Conservation (phyloP, 169 alveolate genomes). For the Plasmodium reichenowi region DNA sequence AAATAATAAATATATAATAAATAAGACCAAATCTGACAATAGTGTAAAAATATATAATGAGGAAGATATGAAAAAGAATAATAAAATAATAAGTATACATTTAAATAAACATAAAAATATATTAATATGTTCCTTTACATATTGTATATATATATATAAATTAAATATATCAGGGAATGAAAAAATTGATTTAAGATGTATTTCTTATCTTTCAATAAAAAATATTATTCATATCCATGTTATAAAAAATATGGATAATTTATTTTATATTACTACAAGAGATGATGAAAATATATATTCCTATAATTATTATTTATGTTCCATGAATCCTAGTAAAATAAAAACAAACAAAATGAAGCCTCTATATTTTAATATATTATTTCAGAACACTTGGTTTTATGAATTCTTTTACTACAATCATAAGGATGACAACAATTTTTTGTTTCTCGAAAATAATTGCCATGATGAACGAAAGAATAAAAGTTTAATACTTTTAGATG, state of each 20-base stretch:
- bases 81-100: constrained; percentile 21
- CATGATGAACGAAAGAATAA: background rate
- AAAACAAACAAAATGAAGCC: constrained; percentile 18
- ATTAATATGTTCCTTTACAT: constrained; percentile 15
- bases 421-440: background rate
- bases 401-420: constrained; percentile 15
- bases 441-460: background rate
- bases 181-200: constrained; percentile 30
- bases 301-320: constrained; percentile 12
- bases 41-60: background rate
- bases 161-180: constrained; percentile 42
- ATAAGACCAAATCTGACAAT: background rate
- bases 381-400: constrained; percentile 24
- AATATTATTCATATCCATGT: constrained; percentile 39
- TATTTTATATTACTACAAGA: constrained; percentile 34
- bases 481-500: constrained; percentile 9
- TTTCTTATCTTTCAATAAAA: constrained; percentile 1
- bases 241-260: constrained; percentile 25
- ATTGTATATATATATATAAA: constrained; percentile 23
- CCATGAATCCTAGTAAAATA: constrained; percentile 10
- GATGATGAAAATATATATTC: constrained; percentile 29
- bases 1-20: background rate
- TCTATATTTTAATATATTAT: constrained; percentile 17
- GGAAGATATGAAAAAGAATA: too few species aligned
- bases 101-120: constrained; percentile 30